A percentile compares a stretch with the other conserved stretches of the same genome.
phyloP scores from a whole-genome alignment of 371 early-diverging fungal species.

The Phascolomyces articulosus region DNA sequence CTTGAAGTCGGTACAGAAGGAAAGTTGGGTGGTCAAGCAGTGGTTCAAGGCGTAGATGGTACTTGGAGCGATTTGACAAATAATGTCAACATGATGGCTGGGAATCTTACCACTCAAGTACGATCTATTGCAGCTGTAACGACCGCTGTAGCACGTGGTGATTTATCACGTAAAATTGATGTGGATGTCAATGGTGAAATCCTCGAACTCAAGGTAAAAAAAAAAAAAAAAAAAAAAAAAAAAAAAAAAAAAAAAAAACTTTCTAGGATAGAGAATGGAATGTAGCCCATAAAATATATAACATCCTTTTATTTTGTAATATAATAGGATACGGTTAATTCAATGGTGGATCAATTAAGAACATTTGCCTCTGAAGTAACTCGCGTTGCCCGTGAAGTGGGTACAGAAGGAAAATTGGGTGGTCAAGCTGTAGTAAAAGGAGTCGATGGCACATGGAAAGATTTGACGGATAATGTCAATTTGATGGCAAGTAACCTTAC shows the following conservation, averaged over 20 bases:
- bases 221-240: no score
- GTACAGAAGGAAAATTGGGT: constrained; percentile 64
- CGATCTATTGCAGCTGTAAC: constrained; percentile 57
- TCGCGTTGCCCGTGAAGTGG: constrained; percentile 62
- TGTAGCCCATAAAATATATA: no score
- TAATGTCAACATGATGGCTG: constrained; percentile 63
- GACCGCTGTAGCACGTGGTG: constrained; percentile 53
- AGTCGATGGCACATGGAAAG: constrained; percentile 76
- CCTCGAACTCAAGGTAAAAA: constrained; percentile 25
- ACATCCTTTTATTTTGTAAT: constrained; percentile 45
- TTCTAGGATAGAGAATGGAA: no score
- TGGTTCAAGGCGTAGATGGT: constrained; percentile 52
- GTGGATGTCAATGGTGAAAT: constrained; percentile 47
- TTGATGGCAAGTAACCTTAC: constrained; percentile 61
- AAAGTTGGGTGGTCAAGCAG: constrained; percentile 63
- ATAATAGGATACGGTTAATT: constrained; percentile 43
- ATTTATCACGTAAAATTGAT: constrained; percentile 56
- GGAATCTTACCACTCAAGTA: constrained; percentile 62
- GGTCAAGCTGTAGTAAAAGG: constrained; percentile 58
- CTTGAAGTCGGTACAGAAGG: constrained; percentile 62
- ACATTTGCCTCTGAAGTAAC: constrained; percentile 55
- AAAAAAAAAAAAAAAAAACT: no score
- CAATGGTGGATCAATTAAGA: constrained; percentile 36
- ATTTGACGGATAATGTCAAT: constrained; percentile 66
- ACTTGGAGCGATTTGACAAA: constrained; percentile 55